Evolutionary conservation across 768 basidiomycete genomes (phyloP), one percentile per base, ranked within the genome.

Genomic region (Termitomyces sp.): DNA sequence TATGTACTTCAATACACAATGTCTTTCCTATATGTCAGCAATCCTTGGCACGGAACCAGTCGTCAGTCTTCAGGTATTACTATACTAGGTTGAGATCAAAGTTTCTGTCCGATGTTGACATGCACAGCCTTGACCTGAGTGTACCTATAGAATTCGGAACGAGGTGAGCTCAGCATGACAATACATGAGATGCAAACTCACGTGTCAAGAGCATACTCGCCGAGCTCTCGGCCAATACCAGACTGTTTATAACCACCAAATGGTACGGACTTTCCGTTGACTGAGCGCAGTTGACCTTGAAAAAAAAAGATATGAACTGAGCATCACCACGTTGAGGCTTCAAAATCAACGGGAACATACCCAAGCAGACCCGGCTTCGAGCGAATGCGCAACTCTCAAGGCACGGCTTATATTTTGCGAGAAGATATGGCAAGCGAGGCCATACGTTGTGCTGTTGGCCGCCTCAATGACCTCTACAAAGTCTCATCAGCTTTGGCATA

Each of bases 211-310:
- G 68, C 68, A 47, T 69, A 69, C 46, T 68, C 58, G 16, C 68
- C 68, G 14, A 68, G 61, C 54, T 69, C 66, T 9, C 66, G 54
- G 2, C 68, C 66, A 29, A 65, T 64, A 2, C 67, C 65, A 35
- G 66, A 69, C 37, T 66, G 65, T 52, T 69, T 69, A 58, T 62
- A 69, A 21, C 68, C 68, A 35, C 68, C 68, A 40, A 69, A 69
- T 8, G 67, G 67, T 8, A 69, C 61, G 6, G 48, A 38, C 10
- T 53, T 51, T 65, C 62, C 3, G 46, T 27, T 8, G 54, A 6
- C 37, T 63, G 62, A 2, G 60, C 57, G 40, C 64, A 65, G 44
- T 68, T 69, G 19, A 68, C 60, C 66, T 68, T 35, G 6, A 17
- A 35, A 45, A 8, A 12, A 5, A 21, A 35, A 0, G 14, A n/a